phyloP scores from a whole-genome alignment of 1,284 basidiomycete species.

The Papiliotrema flavescens region DNA sequence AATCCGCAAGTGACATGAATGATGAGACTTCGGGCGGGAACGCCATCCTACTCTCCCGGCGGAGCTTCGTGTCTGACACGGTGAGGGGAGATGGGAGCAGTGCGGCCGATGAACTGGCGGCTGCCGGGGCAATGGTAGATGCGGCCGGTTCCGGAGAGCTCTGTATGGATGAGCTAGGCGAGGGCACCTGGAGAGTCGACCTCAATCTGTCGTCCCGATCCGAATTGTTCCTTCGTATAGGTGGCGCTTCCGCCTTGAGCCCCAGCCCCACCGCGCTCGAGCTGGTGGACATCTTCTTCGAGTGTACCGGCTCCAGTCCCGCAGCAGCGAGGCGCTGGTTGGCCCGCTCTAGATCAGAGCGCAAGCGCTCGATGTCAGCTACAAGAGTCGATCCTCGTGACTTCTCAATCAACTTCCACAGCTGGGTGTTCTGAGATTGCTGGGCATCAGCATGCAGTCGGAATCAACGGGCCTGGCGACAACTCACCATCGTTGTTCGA shows the following conservation, averaged over 20 bases:
- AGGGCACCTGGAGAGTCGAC: conserved; percentile 4
- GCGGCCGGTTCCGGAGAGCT: conserved; percentile 1
- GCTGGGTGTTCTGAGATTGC: conserved; percentile 75
- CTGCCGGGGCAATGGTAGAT: conserved; percentile 10
- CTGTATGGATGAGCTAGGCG: neutral
- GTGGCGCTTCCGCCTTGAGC: conserved; percentile 15
- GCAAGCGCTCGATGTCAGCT: conserved; percentile 61
- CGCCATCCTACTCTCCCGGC: conserved; percentile 38
- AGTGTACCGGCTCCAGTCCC: conserved; percentile 30
- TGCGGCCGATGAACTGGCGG: conserved; percentile 3
- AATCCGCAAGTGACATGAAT: conserved; percentile 40
- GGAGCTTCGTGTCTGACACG: conserved; percentile 19
- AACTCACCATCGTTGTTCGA: conserved; percentile 60
- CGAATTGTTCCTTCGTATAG: conserved; percentile 33
- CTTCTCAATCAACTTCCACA: conserved; percentile 90
- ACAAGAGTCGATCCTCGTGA: conserved; percentile 52
- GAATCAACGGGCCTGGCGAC: too few relatives aligned
- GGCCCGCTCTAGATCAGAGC: conserved; percentile 66
- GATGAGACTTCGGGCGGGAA: conserved; percentile 44
- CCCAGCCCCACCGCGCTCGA: conserved; percentile 34
- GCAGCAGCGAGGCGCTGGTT: conserved; percentile 28
- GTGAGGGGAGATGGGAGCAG: conserved; percentile 40
- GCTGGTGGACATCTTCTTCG: conserved; percentile 32
- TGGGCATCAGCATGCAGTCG: conserved; percentile 13
- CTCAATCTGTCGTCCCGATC: conserved; percentile 27